Base-by-base conservation (phyloP, 2,329 filamentous ascomycete genomes). In the Ophiostoma tasmaniense region DNA sequence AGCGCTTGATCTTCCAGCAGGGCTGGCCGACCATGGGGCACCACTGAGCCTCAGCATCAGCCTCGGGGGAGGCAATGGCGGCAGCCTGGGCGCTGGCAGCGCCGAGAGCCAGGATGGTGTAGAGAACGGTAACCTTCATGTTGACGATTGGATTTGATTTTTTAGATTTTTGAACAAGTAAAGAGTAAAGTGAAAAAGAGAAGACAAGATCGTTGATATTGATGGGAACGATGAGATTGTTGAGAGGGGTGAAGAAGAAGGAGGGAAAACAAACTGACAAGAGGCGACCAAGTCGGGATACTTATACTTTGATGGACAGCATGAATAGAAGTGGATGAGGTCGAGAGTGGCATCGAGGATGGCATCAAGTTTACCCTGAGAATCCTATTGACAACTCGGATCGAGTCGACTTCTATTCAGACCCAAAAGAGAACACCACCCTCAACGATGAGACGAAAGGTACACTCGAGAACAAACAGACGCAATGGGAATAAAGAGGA, bases 21-120 rank as follows among this genome's bases (percentile, higher is more conserved):
- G 76, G 72, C 72, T 79, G 75, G 69, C 81, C 81, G 39, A 74
- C 73, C 66, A 73, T 69, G 74, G 80, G 82, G 72, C 75, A 78
- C 25, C 68, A 68, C 14, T 73, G 61, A n/a, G 59, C 59, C 3
- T 62, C 55, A 37, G 33, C 10, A 35, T 37, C 22, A 28, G 71
- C 69, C 22, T 73, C 70, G 42, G 72, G 62, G 1, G 71, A 68
- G 25, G 71, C 69, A 25, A 71, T 64, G 55, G 71, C 70, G n/a
- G 70, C 72, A 20, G 69, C 72, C 64, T 35, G 69, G 69, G 66
- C 69, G 69, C 64, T 70, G 70, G 71, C 71, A 37, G 33, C 61
- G 33, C 66, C 70, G 22, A 68, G n/a, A 66, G 72, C 71, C 20
- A 73, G 70, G 66, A 73, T 28, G 30, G 72, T 28, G 33, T 73